These are phyloP conservation scores for Pseudohalonectria lignicola DNA, from an alignment of 2,329 filamentous ascomycete genomes.

Conservation along the genomic window DNA sequence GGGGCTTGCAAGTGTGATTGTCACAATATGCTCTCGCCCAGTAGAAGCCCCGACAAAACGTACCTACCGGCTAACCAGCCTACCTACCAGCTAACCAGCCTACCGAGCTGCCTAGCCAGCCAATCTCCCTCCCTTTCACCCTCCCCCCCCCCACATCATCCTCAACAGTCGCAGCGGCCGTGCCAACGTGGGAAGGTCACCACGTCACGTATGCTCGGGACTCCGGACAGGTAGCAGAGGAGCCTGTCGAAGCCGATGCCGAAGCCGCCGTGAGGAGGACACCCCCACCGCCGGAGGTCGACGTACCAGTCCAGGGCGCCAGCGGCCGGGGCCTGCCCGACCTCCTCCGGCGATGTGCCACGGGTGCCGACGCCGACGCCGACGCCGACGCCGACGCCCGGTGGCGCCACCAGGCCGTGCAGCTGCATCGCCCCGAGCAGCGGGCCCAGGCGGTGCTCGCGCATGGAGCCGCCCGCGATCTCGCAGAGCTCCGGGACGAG, in stretches of 20 bases:
- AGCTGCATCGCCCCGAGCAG: slow-evolving; percentile 61
- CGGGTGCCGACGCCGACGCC: background rate
- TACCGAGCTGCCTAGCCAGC: too few relatives aligned
- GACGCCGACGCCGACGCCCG: slow-evolving; percentile 15
- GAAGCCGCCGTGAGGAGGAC: slow-evolving; percentile 82
- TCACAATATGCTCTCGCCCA: too few relatives aligned
- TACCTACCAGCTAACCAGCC: too few relatives aligned
- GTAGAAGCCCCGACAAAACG: too few relatives aligned
- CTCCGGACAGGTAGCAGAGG: slow-evolving; percentile 71
- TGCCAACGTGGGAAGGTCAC: slow-evolving; percentile 75
- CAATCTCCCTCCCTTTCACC: too few relatives aligned
- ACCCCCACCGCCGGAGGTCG: slow-evolving; percentile 83
- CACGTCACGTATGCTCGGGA: slow-evolving; percentile 73
- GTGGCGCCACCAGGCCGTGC: slow-evolving; percentile 40
- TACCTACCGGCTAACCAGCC: too few relatives aligned
- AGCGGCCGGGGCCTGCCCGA: slow-evolving; percentile 6
- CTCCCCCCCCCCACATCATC: too few relatives aligned
- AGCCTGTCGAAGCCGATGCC: slow-evolving; percentile 84
- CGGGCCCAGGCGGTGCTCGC: slow-evolving; percentile 64
- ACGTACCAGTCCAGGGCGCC: slow-evolving; percentile 68
- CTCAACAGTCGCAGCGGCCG: slow-evolving; percentile 50
- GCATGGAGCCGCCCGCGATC: slow-evolving; percentile 79
- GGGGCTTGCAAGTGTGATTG: too few relatives aligned
- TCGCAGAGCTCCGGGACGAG: slow-evolving; percentile 79
- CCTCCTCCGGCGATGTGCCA: background rate